phyloP scores from a whole-genome alignment of 1,139 yeast genomes.

The Tardiomyces depauwii region DNA sequence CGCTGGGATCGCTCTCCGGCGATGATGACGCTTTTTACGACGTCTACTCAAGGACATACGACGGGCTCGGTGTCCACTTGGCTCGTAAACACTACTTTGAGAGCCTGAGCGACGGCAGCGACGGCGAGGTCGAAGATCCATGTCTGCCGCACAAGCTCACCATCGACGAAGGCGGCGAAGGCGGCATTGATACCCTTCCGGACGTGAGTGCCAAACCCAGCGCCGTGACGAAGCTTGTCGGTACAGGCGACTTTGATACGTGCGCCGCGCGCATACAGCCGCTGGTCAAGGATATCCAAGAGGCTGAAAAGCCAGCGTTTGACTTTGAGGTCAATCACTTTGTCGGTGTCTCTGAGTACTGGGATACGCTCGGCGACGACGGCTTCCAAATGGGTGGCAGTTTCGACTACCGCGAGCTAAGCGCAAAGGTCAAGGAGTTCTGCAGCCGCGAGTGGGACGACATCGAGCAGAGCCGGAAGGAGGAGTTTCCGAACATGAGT shows the following conservation, averaged over 20 bases:
- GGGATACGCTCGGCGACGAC: constrained; percentile 43
- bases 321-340: constrained; percentile 50
- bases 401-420: constrained; percentile 26
- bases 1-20: background rate
- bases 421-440: constrained; percentile 33
- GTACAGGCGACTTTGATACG: background rate
- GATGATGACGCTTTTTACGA: background rate
- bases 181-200: no score
- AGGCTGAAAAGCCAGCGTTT: background rate
- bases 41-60: background rate
- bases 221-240: background rate
- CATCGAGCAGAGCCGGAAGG: constrained; percentile 25
- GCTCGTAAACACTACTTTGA: background rate
- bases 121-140: background rate
- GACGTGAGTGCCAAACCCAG: no score
- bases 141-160: background rate
- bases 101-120: background rate
- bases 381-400: constrained; percentile 29
- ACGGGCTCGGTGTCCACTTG: background rate
- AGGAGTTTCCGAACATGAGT: constrained; percentile 22
- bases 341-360: constrained; percentile 68
- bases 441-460: constrained; percentile 35
- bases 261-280: background rate
- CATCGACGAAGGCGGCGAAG: background rate
- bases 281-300: background rate